Evolutionary conservation across 1,139 yeast genomes (phyloP).

Genomic region (Kodamaea suecica): DNA sequence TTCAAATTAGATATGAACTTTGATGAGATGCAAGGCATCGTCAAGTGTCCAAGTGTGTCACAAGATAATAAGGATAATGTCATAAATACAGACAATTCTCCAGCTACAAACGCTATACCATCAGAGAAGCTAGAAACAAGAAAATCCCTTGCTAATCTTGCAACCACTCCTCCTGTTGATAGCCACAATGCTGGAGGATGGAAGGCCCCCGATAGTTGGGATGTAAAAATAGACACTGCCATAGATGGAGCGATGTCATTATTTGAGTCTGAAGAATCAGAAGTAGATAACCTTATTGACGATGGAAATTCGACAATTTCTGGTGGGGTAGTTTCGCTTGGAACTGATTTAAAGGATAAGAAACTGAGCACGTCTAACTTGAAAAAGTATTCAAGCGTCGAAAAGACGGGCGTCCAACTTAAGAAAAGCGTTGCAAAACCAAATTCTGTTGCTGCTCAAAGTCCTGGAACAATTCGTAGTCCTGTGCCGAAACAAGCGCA

Average conservation of each 20-base stretch:
- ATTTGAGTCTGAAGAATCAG: slow-evolving; percentile 22
- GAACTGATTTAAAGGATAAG: not conserved
- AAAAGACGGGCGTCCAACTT: not conserved
- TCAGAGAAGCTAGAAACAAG: slow-evolving; percentile 11
- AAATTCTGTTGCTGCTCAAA: not conserved
- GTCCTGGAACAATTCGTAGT: not conserved
- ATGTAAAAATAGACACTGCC: slow-evolving; percentile 46
- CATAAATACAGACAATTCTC: not conserved
- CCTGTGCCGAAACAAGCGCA: too few relatives aligned
- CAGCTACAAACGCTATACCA: not conserved
- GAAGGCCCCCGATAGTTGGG: slow-evolving; percentile 84
- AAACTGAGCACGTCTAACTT: not conserved
- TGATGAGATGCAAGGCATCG: slow-evolving; percentile 52
- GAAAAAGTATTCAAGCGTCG: too few relatives aligned
- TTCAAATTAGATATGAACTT: slow-evolving; percentile 48
- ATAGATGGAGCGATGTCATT: slow-evolving; percentile 11
- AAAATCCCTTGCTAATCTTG: too few relatives aligned
- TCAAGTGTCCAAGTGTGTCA: too few relatives aligned
- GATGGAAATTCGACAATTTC: not conserved
- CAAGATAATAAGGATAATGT: too few relatives aligned
- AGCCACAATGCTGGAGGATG: slow-evolving; percentile 29
- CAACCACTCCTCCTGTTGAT: slow-evolving; percentile 1
- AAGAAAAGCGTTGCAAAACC: too few relatives aligned
- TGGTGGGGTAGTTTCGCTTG: too few relatives aligned
- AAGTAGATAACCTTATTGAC: slow-evolving; percentile 12